A percentile compares a stretch with the other conserved stretches of the same genome.
Evolutionary conservation across 1,284 basidiomycete species (phyloP).

Genomic region (Coriolopsis trogii): DNA sequence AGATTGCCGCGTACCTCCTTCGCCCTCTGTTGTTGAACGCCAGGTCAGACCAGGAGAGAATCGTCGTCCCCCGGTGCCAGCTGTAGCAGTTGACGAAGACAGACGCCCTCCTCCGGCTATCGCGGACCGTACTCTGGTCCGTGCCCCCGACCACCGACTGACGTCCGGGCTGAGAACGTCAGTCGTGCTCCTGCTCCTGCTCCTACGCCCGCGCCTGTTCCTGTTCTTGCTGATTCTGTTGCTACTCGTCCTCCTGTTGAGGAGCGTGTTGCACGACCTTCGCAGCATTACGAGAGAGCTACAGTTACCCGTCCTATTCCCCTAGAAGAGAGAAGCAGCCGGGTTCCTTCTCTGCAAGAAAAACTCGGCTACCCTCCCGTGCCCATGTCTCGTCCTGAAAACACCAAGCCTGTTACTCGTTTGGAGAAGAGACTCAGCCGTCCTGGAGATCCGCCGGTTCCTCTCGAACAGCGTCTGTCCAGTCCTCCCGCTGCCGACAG

Average conservation of each 20-base stretch:
- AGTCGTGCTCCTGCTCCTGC: too few relatives aligned
- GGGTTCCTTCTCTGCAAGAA: constrained; percentile 32
- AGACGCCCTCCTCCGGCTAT: constrained; percentile 14
- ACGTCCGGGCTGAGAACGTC: constrained; percentile 23
- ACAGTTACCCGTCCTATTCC: constrained; percentile 22
- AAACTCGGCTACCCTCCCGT: constrained; percentile 23
- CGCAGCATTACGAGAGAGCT: constrained; percentile 23
- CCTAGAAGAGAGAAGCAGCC: constrained; percentile 34
- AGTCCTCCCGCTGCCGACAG: constrained; percentile 21
- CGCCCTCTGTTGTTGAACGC: constrained; percentile 5
- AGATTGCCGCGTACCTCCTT: too few relatives aligned
- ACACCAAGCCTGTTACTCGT: constrained; percentile 17
- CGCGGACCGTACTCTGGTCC: constrained; percentile 16
- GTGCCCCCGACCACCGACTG: constrained; percentile 23
- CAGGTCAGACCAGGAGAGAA: constrained; percentile 8
- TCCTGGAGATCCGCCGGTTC: constrained; percentile 14
- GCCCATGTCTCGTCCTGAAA: constrained; percentile 21
- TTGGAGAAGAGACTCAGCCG: constrained; percentile 25
- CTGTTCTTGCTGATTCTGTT: constrained; percentile 14
- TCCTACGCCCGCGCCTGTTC: too few relatives aligned
- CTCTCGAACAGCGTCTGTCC: constrained; percentile 31
- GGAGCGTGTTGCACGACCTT: constrained; percentile 22
- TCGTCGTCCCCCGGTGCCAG: constrained; percentile 8
- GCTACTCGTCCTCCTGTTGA: constrained; percentile 22
- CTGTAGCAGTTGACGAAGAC: constrained; percentile 10